Evolutionary conservation across 116 monocot species (phyloP).

Genomic region (Posidonia oceanica): DNA sequence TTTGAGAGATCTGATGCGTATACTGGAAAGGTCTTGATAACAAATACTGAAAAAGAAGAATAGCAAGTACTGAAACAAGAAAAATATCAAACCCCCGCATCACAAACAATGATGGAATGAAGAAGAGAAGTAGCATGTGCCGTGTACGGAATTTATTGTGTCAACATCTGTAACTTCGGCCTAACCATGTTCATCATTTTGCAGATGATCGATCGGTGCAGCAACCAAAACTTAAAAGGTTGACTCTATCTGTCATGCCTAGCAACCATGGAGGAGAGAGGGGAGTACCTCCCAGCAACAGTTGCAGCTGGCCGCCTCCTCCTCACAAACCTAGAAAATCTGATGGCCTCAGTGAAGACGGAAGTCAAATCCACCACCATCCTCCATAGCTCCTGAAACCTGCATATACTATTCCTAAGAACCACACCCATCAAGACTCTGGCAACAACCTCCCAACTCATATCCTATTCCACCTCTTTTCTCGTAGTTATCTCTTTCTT

Average conservation of each 20-base stretch:
- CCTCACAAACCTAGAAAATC: background rate
- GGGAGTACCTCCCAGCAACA: background rate
- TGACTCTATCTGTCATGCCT: background rate
- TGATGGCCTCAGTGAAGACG: background rate
- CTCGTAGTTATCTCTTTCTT: background rate
- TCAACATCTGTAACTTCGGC: too few species aligned
- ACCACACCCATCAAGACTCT: background rate
- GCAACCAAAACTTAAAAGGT: too few species aligned
- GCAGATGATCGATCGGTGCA: too few species aligned
- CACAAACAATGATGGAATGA: too few species aligned
- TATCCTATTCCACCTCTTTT: background rate
- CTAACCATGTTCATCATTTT: too few species aligned
- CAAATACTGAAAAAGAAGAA: too few species aligned
- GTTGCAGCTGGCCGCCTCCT: background rate
- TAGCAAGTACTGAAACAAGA: too few species aligned
- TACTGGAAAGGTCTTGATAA: too few species aligned
- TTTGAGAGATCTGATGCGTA: too few species aligned
- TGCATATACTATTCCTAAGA: background rate
- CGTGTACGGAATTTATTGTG: too few species aligned
- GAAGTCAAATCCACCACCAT: background rate
- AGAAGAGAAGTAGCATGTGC: too few species aligned
- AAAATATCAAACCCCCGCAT: too few species aligned
- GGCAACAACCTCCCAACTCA: constrained; percentile 4
- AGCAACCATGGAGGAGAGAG: constrained; percentile 1
- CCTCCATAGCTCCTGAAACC: background rate